Evolutionary conservation across 148 eudicot genomes (phyloP), one percentile per base, ranked within the genome.

Genomic region (Euryodendron excelsum): DNA sequence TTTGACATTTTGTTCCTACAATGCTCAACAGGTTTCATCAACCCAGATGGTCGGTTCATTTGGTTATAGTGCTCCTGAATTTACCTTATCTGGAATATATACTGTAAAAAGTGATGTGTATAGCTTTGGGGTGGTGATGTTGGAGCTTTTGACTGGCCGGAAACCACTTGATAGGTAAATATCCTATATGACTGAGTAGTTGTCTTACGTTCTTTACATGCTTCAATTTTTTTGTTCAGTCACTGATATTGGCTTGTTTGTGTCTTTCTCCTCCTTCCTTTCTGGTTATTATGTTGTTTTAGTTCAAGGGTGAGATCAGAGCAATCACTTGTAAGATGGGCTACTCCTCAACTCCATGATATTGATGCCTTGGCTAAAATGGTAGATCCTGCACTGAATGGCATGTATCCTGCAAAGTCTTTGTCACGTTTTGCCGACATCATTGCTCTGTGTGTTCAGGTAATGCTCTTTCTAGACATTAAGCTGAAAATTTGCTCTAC

Each of bases 1-100:
- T 41, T 55, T 79, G 52, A 65, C 34, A 3, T 33, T 70, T 23
- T 63, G 77, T 59, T 82, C 56, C n/a, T 77, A 39, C 34, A 47
- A 70, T 67, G 78, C 50, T 82, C 36, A n/a, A 73, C 84, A 96
- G 99, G 92, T 93, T 28, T 90, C 99, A 21, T 91, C 98, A 17
- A 86, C 93, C 48, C 92, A 92, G 81, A 88, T 93, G 93, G 88
- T 96, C 50, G 98, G 97, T 82, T 92, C 98, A 44, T 96, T 96
- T 80, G 99, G 99, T 79, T 96, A 96, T 85, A 93, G 99, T 82
- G 98, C 99, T 77, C 99, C 99, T 34, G 99, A 96, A 81, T 96
- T 93, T 84, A 95, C 97, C 80, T 84, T 96, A 80, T 96, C 98
- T 74, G 99, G 98, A 77, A 86, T 93, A 78, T 96, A 96, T 85